Percentiles rank a stretch among this genome's conserved stretches.
These are phyloP conservation scores for Chaetomium globosum DNA, from an alignment of 2,329 filamentous ascomycete species.

Conservation along the genomic window DNA sequence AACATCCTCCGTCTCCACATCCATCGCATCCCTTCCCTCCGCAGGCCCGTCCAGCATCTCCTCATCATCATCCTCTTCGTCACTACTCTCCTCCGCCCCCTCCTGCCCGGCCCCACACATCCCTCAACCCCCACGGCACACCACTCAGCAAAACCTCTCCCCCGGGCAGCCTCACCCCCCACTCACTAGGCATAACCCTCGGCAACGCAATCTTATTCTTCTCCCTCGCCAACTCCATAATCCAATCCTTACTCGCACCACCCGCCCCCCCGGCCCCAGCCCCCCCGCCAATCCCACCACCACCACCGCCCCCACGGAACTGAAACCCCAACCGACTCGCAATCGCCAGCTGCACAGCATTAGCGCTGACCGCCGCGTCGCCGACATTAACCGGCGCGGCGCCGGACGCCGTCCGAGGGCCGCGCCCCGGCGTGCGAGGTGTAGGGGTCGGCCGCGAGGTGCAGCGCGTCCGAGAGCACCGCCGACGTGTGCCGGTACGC, in stretches of 20 bases:
- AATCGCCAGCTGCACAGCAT: constrained; percentile 73
- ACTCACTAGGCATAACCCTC: constrained; percentile 64
- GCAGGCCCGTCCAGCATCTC: constrained; percentile 55
- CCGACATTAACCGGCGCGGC: constrained; percentile 50
- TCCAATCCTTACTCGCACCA: constrained; percentile 70
- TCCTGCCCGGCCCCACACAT: constrained; percentile 57
- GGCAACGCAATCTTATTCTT: constrained; percentile 69
- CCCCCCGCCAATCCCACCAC: constrained; percentile 1
- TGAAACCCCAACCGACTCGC: constrained; percentile 68
- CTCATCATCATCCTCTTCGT: constrained; percentile 46
- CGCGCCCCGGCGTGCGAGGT: constrained; percentile 58
- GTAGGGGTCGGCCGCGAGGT: constrained; percentile 70
- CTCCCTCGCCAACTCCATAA: constrained; percentile 72
- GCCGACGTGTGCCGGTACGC: constrained; percentile 79
- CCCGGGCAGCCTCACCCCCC: constrained; percentile 67
- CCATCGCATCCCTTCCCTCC: constrained; percentile 50
- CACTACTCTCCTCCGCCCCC: constrained; percentile 45
- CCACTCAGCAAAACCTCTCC: constrained; percentile 69
- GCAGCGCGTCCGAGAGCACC: constrained; percentile 70
- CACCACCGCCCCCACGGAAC: constrained; percentile 60
- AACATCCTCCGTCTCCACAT: constrained; percentile 58
- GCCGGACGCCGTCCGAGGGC: constrained; percentile 53
- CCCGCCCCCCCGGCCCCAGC: constrained; percentile 44
- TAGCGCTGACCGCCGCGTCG: constrained; percentile 63
- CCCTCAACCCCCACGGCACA: constrained; percentile 64